Percentiles rank a stretch among this genome's conserved stretches.
These are phyloP conservation scores for Monosporozyma aerobia DNA, from an alignment of 805 yeast species.

Conservation along the genomic window DNA sequence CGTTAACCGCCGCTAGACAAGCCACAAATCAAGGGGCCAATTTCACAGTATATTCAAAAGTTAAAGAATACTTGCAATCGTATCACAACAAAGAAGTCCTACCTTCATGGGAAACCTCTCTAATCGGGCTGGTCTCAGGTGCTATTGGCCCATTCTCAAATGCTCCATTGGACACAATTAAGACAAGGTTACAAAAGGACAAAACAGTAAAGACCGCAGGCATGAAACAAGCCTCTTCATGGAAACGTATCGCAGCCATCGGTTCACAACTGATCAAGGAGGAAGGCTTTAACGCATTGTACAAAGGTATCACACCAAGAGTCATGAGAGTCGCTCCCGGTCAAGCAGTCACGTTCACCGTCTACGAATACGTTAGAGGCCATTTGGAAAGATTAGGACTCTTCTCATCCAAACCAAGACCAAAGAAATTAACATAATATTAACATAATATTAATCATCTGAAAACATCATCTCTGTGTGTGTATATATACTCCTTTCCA, in stretches of 20 bases:
- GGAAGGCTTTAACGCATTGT: conserved; percentile 82
- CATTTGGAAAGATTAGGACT: conserved; percentile 39
- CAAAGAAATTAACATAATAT: conserved; percentile 4
- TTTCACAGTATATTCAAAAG: conserved; percentile 86
- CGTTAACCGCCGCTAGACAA: conserved; percentile 93
- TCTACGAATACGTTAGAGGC: conserved; percentile 79
- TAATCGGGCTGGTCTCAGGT: conserved; percentile 86
- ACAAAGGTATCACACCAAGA: conserved; percentile 97
- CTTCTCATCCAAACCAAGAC: conserved; percentile 6
- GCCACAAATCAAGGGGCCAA: conserved; percentile 98
- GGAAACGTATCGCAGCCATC: conserved; percentile 72
- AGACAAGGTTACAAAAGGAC: conserved; percentile 92
- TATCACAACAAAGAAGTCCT: conserved; percentile 48
- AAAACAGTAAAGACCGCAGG: conserved; percentile 43
- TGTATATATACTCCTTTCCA: not conserved
- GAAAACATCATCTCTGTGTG: not conserved
- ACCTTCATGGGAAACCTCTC: conserved; percentile 91
- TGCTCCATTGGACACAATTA: conserved; percentile 95
- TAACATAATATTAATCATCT: not conserved
- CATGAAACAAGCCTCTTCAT: conserved; percentile 38
- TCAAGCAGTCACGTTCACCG: conserved; percentile 96
- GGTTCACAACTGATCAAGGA: conserved; percentile 73
- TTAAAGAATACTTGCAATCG: conserved; percentile 61
- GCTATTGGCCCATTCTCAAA: conserved; percentile 96
- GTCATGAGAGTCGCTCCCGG: conserved; percentile 99